Percentiles rank a stretch among this genome's conserved stretches.
phyloP scores from a whole-genome alignment of 2,329 filamentous ascomycete genomes.

The Colletotrichum magnum region DNA sequence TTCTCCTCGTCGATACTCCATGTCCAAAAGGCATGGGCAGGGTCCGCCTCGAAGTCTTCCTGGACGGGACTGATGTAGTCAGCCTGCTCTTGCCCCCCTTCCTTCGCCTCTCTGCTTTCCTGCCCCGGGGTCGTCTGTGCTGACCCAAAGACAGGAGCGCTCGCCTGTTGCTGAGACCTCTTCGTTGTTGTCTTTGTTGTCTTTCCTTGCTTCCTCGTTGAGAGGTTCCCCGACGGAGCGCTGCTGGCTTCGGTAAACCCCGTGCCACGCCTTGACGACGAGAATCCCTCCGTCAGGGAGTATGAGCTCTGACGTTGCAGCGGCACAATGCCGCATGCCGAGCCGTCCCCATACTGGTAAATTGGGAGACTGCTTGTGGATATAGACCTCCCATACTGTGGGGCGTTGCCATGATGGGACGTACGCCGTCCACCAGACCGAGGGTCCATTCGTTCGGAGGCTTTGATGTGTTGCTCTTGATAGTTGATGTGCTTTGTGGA shows the following conservation, averaged over 20 bases:
- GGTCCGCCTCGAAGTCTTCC: conserved; percentile 12
- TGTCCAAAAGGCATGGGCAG: conserved; percentile 17
- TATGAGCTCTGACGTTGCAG: too few species aligned
- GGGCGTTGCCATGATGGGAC: too few species aligned
- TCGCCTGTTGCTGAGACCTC: not conserved
- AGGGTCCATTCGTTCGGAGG: too few species aligned
- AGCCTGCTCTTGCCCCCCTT: not conserved
- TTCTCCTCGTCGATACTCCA: conserved; percentile 16
- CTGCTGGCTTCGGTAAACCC: not conserved
- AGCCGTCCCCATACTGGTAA: too few species aligned
- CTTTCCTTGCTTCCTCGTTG: not conserved
- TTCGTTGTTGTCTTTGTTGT: not conserved
- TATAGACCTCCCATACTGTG: too few species aligned
- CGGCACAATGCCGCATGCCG: too few species aligned
- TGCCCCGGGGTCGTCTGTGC: not conserved
- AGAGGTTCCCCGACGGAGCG: not conserved
- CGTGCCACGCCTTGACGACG: too few species aligned
- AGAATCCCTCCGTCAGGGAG: too few species aligned
- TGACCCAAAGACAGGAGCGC: not conserved
- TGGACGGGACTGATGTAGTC: not conserved
- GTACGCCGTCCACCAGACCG: too few species aligned
- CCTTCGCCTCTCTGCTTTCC: not conserved
- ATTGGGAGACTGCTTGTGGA: too few species aligned
- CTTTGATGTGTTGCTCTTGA: too few species aligned
- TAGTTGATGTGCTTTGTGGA: too few species aligned